Percentiles rank a stretch among this genome's conserved stretches.
phyloP scores from a whole-genome alignment of 805 yeast species.

The Priceomyces carsonii region DNA sequence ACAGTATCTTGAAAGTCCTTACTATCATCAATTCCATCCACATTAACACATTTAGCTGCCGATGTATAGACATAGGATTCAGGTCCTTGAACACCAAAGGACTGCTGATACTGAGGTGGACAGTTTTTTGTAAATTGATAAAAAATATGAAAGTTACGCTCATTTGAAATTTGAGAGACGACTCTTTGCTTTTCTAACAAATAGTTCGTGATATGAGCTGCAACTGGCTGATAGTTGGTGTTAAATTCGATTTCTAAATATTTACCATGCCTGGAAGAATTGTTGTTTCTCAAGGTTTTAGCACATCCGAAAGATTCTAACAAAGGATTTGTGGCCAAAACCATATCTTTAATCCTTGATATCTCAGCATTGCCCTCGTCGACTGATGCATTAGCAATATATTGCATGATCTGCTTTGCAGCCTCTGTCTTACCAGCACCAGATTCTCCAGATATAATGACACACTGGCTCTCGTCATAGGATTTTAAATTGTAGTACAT shows the following conservation, averaged over 20 bases:
- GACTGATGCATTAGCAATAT: constrained; percentile 87
- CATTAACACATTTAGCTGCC: constrained; percentile 80
- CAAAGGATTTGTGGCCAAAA: constrained; percentile 92
- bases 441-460: constrained; percentile 94
- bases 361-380: constrained; percentile 61
- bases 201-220: constrained; percentile 95
- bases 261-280: constrained; percentile 90
- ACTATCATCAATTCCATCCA: constrained; percentile 81
- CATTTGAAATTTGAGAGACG: constrained; percentile 89
- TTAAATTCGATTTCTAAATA: constrained; percentile 90
- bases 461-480: constrained; percentile 94
- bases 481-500: constrained; percentile 96
- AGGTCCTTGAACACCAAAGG: constrained; percentile 89
- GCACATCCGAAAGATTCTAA: constrained; percentile 94
- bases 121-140: constrained; percentile 95
- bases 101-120: constrained; percentile 76
- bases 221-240: constrained; percentile 77
- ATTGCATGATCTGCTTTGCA: constrained; percentile 97
- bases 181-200: constrained; percentile 93
- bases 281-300: constrained; percentile 83
- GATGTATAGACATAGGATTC: constrained; percentile 91
- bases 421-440: constrained; percentile 99
- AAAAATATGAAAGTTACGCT: constrained; percentile 95
- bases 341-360: constrained; percentile 92
- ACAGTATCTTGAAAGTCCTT: constrained; percentile 79